Conservation (phyloP, 495 filamentous ascomycete species). For the Neurospora tetraspora region DNA sequence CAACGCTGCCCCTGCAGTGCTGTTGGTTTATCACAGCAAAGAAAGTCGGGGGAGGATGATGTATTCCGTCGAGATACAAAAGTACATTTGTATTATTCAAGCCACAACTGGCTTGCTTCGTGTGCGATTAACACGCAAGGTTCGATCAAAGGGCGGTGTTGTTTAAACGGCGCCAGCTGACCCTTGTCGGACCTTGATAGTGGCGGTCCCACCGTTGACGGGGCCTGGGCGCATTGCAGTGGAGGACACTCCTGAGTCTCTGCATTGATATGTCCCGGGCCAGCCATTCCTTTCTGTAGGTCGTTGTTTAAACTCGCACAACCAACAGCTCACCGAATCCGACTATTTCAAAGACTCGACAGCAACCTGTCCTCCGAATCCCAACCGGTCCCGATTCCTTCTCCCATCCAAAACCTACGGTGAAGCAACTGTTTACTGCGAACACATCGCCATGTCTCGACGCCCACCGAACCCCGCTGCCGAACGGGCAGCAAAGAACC, state of each 20-base stretch:
- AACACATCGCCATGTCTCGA: slow-evolving; percentile 63
- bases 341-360: background rate
- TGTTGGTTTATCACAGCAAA: background rate
- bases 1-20: background rate
- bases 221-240: background rate
- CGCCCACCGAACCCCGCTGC: slow-evolving; percentile 62
- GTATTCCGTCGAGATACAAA: background rate
- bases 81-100: background rate
- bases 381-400: background rate
- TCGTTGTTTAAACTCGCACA: background rate
- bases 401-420: background rate
- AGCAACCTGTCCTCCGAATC: background rate
- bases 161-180: background rate
- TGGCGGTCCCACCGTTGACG: background rate
- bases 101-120: background rate
- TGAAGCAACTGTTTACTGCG: background rate
- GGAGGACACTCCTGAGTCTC: background rate
- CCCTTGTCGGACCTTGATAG: background rate
- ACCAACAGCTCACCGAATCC: background rate
- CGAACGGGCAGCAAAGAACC: slow-evolving; percentile 80
- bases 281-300: background rate
- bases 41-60: background rate
- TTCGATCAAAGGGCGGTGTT: background rate
- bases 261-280: background rate
- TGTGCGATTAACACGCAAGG: background rate